Evolutionary conservation across 2,329 filamentous ascomycete genomes (phyloP).

Genomic region (Pseudogymnoascus pannorum): DNA sequence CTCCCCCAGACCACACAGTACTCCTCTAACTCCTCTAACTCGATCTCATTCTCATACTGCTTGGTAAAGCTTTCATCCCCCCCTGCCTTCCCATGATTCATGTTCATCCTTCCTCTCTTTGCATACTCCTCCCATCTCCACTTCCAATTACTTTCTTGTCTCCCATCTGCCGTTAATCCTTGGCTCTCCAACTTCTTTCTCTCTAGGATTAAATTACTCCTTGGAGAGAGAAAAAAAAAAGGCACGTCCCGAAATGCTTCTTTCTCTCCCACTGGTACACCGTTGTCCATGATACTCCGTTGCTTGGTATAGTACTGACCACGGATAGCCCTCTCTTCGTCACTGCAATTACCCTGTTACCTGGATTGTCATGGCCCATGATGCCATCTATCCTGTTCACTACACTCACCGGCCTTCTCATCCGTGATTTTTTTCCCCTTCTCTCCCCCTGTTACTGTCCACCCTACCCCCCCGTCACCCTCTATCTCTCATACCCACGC

Average conservation of each 20-base stretch:
- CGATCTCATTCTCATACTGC: slow-evolving; percentile 1
- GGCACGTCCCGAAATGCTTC: neutral
- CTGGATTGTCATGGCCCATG: neutral
- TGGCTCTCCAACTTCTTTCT: neutral
- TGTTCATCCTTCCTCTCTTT: neutral
- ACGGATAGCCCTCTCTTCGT: neutral
- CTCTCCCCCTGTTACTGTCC: neutral
- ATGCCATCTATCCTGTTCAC: slow-evolving; percentile 1
- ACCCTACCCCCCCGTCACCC: neutral
- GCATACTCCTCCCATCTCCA: neutral
- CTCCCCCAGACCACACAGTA: neutral
- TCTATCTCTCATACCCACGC: neutral
- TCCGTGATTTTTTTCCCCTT: too few species aligned
- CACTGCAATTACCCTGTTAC: slow-evolving; percentile 1
- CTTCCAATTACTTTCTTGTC: neutral
- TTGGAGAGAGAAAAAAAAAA: neutral
- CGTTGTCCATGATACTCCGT: neutral
- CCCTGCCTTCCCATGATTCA: neutral
- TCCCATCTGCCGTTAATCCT: neutral
- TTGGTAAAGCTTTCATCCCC: neutral
- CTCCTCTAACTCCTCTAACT: neutral
- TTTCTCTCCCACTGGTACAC: neutral
- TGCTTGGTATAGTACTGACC: neutral
- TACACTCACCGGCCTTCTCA: neutral
- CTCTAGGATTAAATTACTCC: neutral